Evolutionary conservation across 2,329 filamentous ascomycete genomes (phyloP).

Genomic region (Cladophialophora bantiana): DNA sequence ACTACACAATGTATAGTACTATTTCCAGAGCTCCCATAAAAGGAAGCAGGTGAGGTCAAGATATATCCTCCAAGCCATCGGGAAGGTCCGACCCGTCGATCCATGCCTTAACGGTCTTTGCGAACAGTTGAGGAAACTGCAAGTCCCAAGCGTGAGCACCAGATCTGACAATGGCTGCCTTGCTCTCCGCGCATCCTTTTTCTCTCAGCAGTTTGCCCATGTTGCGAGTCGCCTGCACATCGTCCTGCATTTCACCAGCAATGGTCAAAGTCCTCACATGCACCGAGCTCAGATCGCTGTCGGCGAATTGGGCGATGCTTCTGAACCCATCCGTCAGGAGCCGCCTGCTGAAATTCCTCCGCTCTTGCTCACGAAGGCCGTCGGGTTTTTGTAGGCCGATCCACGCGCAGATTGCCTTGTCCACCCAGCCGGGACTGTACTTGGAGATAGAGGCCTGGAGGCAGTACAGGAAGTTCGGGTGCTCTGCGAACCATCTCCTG

Average conservation of each 20-base stretch:
- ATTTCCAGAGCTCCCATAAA: too few species aligned
- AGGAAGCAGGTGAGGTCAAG: too few species aligned
- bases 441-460: background rate
- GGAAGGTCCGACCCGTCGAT: background rate
- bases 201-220: background rate
- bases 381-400: background rate
- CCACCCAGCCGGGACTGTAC: background rate
- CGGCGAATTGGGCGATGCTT: background rate
- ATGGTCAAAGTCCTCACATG: background rate
- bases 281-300: background rate
- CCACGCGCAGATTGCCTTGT: background rate
- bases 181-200: background rate
- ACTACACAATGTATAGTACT: too few species aligned
- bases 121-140: background rate
- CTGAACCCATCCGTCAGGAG: background rate
- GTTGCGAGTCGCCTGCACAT: background rate
- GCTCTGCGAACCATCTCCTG: conserved; percentile 4
- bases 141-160: background rate
- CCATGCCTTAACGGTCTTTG: background rate
- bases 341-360: background rate
- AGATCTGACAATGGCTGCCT: background rate
- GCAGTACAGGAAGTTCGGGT: background rate
- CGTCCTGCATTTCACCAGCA: background rate
- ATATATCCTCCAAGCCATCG: background rate
- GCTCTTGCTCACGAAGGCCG: background rate